A percentile compares a stretch with the other conserved stretches of the same genome.
Conservation (phyloP, 495 filamentous ascomycete species). For the Penicillium angulare region DNA sequence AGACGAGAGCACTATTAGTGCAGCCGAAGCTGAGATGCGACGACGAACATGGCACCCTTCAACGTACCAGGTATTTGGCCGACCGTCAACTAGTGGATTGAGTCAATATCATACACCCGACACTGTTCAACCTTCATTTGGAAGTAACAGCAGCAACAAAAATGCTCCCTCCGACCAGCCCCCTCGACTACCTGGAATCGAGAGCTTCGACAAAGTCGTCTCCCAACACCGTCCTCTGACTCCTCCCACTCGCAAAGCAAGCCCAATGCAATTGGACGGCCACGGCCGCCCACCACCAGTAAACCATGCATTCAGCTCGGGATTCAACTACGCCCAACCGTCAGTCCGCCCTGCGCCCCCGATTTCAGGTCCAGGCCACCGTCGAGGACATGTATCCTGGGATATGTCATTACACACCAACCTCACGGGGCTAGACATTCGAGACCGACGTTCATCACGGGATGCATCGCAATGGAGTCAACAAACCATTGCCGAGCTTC, state of each 20-base stretch:
- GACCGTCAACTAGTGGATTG: slow-evolving; percentile 59
- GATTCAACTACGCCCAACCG: slow-evolving; percentile 47
- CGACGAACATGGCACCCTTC: slow-evolving; percentile 89
- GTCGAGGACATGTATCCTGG: slow-evolving; percentile 65
- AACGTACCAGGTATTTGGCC: slow-evolving; percentile 58
- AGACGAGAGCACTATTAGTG: slow-evolving; percentile 58
- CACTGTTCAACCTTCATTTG: slow-evolving; percentile 51
- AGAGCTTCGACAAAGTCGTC: slow-evolving; percentile 76
- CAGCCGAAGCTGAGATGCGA: slow-evolving; percentile 72
- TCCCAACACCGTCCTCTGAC: slow-evolving; percentile 56
- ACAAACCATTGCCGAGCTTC: slow-evolving; percentile 46
- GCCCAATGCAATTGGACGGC: slow-evolving; percentile 68
- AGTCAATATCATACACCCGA: slow-evolving; percentile 61
- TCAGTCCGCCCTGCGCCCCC: slow-evolving; percentile 47
- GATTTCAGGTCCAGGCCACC: slow-evolving; percentile 54
- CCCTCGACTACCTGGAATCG: slow-evolving; percentile 79
- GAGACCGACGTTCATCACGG: slow-evolving; percentile 48
- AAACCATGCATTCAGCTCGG: slow-evolving; percentile 33
- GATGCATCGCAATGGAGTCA: slow-evolving; percentile 56
- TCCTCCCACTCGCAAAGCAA: slow-evolving; percentile 60
- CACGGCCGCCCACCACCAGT: slow-evolving; percentile 36
- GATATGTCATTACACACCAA: slow-evolving; percentile 74
- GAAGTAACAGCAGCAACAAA: slow-evolving; percentile 22
- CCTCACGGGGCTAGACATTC: slow-evolving; percentile 69
- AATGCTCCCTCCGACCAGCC: slow-evolving; percentile 46